Evolutionary conservation across 495 filamentous ascomycete genomes (phyloP).

Genomic region (Melanomma pulvis-pyrius): DNA sequence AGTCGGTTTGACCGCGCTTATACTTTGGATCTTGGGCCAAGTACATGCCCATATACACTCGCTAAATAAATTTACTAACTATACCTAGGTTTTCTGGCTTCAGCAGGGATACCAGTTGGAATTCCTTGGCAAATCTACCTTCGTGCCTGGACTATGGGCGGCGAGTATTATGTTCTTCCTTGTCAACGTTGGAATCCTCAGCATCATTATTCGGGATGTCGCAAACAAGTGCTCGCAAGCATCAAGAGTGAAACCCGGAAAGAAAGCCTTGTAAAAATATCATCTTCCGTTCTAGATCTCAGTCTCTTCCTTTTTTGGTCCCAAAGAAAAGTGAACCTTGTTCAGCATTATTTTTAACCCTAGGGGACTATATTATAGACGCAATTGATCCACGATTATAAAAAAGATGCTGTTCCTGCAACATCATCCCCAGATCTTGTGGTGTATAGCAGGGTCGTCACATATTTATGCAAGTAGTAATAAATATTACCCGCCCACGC

Average conservation of each 20-base stretch:
- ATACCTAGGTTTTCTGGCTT: conserved; percentile 74
- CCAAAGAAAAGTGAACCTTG: no score
- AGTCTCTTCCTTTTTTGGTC: neutral
- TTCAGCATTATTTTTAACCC: no score
- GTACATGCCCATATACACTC: conserved; percentile 42
- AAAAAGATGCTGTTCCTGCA: no score
- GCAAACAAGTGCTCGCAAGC: conserved; percentile 35
- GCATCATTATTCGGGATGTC: conserved; percentile 74
- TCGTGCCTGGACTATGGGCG: conserved; percentile 79
- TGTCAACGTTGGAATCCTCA: conserved; percentile 85
- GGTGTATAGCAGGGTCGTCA: no score
- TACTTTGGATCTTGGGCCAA: conserved; percentile 72
- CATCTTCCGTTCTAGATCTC: neutral
- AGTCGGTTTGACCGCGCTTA: conserved; percentile 64
- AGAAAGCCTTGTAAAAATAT: neutral
- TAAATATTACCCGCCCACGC: neutral
- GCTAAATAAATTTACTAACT: neutral
- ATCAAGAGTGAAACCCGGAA: neutral
- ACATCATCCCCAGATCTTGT: no score
- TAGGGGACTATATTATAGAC: no score
- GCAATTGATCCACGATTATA: no score
- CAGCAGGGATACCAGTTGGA: conserved; percentile 87
- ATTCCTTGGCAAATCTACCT: conserved; percentile 83
- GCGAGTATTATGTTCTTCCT: conserved; percentile 77
- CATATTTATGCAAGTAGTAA: no score